These are phyloP conservation scores for Microbotryum lychnidis-dioicae DNA, from an alignment of 1,284 basidiomycete genomes.

Conservation along the genomic window DNA sequence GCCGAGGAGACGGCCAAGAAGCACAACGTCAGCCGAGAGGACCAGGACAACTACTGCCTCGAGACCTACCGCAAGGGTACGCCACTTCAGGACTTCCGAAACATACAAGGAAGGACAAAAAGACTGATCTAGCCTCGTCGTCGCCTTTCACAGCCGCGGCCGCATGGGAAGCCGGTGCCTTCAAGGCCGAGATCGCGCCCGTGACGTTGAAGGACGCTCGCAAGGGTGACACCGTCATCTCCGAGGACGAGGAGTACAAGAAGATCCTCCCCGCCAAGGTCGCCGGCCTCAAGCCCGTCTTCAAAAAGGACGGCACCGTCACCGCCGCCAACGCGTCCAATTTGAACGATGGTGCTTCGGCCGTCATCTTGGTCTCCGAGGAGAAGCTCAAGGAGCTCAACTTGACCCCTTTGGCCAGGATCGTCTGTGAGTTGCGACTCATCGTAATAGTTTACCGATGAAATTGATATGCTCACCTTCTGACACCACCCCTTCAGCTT, in stretches of 20 bases:
- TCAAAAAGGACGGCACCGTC: slow-evolving; percentile 44
- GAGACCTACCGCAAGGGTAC: slow-evolving; percentile 51
- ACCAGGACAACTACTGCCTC: slow-evolving; percentile 60
- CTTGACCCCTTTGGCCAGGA: slow-evolving; percentile 42
- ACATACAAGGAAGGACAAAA: too few relatives aligned
- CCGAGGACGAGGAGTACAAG: slow-evolving; percentile 95
- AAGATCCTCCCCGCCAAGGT: slow-evolving; percentile 44
- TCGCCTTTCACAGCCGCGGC: slow-evolving; percentile 59
- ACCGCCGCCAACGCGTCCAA: slow-evolving; percentile 45
- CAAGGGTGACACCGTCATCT: slow-evolving; percentile 81
- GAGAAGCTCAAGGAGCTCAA: slow-evolving; percentile 38
- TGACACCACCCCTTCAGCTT: slow-evolving; percentile 52
- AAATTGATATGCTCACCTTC: slow-evolving; percentile 33
- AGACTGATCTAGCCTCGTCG: too few relatives aligned
- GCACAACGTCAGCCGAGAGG: slow-evolving; percentile 40
- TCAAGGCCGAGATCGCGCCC: slow-evolving; percentile 81
- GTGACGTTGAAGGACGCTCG: slow-evolving; percentile 81
- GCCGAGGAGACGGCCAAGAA: slow-evolving; percentile 43
- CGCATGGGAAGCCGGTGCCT: slow-evolving; percentile 79
- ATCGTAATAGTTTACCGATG: not conserved
- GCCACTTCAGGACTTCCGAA: too few relatives aligned
- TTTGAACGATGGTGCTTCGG: slow-evolving; percentile 45
- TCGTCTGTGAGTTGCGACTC: slow-evolving; percentile 36
- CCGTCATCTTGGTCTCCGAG: slow-evolving; percentile 41
- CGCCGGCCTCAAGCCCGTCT: slow-evolving; percentile 41